A percentile compares a stretch with the other conserved stretches of the same genome.
These are phyloP conservation scores for Clavulina sp. DNA, from an alignment of 768 basidiomycete genomes.

Conservation along the genomic window DNA sequence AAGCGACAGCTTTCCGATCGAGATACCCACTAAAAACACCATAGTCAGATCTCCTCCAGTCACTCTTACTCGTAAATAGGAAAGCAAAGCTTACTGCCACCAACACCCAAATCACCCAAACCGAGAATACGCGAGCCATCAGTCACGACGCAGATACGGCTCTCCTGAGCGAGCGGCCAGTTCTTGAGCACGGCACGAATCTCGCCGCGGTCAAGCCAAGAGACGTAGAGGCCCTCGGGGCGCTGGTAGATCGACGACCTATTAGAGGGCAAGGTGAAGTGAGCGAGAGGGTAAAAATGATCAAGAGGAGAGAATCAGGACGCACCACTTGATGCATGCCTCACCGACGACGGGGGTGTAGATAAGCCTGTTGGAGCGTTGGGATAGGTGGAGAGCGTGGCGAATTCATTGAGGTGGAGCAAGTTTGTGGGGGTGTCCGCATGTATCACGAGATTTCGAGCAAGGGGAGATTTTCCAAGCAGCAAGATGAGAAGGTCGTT, in stretches of 20 bases:
- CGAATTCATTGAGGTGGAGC: slow-evolving; percentile 67
- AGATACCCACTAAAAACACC: slow-evolving; percentile 45
- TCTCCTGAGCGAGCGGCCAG: slow-evolving; percentile 55
- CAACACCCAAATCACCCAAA: slow-evolving; percentile 30
- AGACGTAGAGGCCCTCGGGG: slow-evolving; percentile 32
- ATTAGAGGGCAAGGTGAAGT: slow-evolving; percentile 15
- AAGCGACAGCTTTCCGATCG: slow-evolving; percentile 82
- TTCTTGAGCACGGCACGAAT: slow-evolving; percentile 50
- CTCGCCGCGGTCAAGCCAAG: slow-evolving; percentile 67
- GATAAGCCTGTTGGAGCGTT: no score
- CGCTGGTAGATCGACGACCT: slow-evolving; percentile 62
- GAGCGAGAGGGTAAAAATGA: background rate
- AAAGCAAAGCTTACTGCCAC: no score
- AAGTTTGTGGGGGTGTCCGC: slow-evolving; percentile 46
- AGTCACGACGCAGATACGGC: slow-evolving; percentile 84
- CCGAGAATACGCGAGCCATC: slow-evolving; percentile 83
- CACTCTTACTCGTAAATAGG: no score
- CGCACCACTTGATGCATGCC: slow-evolving; percentile 64
- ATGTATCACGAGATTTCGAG: slow-evolving; percentile 41
- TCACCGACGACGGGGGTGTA: slow-evolving; percentile 91
- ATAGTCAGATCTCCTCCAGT: background rate
- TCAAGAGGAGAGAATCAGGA: background rate
- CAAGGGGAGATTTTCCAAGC: no score
- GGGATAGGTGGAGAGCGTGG: no score
- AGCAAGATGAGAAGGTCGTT: no score